phyloP scores from a whole-genome alignment of 192 early-diverging fungal species.

The Podila verticillata region DNA sequence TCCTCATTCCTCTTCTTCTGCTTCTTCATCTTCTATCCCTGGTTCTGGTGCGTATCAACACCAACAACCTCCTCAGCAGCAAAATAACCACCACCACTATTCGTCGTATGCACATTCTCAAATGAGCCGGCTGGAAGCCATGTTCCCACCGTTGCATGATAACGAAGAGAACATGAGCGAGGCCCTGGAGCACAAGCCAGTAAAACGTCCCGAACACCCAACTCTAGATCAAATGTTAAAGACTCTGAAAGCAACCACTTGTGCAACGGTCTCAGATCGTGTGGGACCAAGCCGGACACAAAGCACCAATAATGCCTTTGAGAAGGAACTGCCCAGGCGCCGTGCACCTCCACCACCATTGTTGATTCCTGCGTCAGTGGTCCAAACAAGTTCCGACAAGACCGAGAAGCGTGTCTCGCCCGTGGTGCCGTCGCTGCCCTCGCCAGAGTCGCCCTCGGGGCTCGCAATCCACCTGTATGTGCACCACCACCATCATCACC shows the following conservation, averaged over 20 bases:
- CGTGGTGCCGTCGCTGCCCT: conserved; percentile 5
- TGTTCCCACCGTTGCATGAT: conserved; percentile 33
- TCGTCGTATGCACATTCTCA: conserved; percentile 12
- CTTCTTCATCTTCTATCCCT: neutral
- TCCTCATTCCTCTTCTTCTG: neutral
- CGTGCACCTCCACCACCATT: neutral
- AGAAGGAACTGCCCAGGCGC: neutral
- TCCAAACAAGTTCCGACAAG: neutral
- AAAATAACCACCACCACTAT: neutral
- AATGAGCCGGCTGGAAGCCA: conserved; percentile 21
- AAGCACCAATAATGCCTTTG: neutral
- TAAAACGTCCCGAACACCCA: neutral
- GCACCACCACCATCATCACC: conserved; percentile 43
- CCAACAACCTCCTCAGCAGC: neutral
- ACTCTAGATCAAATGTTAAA: neutral
- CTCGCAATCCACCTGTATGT: conserved; percentile 46
- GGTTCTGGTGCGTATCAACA: neutral
- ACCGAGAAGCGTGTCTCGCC: conserved; percentile 1
- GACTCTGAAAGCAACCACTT: neutral
- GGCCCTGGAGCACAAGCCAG: neutral
- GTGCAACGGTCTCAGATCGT: neutral
- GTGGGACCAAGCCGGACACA: neutral
- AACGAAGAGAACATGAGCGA: neutral
- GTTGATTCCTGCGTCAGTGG: neutral
- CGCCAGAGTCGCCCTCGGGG: conserved; percentile 40